Evolutionary conservation across 164 flowering plant genomes (phyloP).

Genomic region (Buxus sempervirens): DNA sequence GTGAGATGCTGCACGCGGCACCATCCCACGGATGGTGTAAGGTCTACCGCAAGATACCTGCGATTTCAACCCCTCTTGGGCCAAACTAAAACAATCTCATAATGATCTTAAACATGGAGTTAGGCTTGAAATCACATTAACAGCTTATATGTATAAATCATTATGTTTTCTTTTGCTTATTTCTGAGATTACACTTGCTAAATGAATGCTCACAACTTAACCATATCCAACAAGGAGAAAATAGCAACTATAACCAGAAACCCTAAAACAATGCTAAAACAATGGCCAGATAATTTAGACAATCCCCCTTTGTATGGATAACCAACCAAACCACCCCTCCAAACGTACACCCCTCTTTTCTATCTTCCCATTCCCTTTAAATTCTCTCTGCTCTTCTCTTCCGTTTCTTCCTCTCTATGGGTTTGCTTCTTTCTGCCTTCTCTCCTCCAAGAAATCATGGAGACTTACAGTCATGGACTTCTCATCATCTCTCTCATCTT

Average conservation of each 20-base stretch:
- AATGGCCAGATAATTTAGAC: neutral
- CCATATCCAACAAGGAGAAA: neutral
- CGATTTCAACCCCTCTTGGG: too few relatives aligned
- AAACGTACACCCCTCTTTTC: neutral
- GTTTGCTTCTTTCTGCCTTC: neutral
- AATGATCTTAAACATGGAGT: too few relatives aligned
- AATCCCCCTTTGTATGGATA: slow-evolving; percentile 17
- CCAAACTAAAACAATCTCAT: too few relatives aligned
- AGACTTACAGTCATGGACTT: slow-evolving; percentile 1
- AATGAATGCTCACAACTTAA: neutral
- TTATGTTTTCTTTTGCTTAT: too few relatives aligned
- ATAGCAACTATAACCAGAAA: neutral
- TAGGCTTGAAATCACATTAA: too few relatives aligned
- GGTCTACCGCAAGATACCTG: too few relatives aligned
- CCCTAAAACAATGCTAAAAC: neutral
- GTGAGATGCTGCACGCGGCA: too few relatives aligned
- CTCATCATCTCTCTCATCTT: slow-evolving; percentile 13
- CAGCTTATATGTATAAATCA: too few relatives aligned
- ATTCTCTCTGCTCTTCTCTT: neutral
- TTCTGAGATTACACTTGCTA: too few relatives aligned
- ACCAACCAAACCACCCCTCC: slow-evolving; percentile 12
- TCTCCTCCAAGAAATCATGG: slow-evolving; percentile 6
- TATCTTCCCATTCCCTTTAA: neutral
- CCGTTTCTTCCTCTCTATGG: neutral
- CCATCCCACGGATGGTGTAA: too few relatives aligned